A percentile compares a stretch with the other conserved stretches of the same genome.
These are phyloP conservation scores for Gossypium schwendimanii DNA, from an alignment of 441 rosid species.

Conservation along the genomic window DNA sequence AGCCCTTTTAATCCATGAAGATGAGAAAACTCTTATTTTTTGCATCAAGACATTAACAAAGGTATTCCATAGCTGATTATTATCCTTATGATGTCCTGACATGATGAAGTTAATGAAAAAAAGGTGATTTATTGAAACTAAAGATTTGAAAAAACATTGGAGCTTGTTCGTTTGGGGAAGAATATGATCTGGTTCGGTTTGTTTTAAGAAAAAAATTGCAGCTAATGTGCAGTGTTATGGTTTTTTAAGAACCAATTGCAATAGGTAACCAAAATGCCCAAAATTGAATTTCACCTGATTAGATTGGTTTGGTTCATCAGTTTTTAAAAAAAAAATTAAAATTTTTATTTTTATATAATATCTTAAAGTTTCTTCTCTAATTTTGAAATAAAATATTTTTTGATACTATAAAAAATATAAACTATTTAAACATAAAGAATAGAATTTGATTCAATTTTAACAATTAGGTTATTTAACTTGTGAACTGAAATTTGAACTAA, in stretches of 20 bases:
- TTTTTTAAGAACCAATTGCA: too few species aligned
- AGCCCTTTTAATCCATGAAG: slow-evolving; percentile 30
- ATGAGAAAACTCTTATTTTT: slow-evolving; percentile 32
- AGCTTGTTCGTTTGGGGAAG: too few species aligned
- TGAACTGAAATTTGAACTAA: background rate
- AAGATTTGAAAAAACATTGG: background rate
- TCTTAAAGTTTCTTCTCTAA: background rate
- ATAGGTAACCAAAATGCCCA: background rate
- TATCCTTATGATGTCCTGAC: background rate
- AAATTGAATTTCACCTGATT: too few species aligned
- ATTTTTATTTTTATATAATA: too few species aligned
- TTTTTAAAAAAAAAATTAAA: too few species aligned
- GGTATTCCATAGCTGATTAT: slow-evolving; percentile 5
- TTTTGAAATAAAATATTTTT: too few species aligned
- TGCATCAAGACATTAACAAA: slow-evolving; percentile 25
- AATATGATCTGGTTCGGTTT: too few species aligned
- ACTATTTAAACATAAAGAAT: background rate
- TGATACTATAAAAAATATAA: too few species aligned
- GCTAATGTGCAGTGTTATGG: too few species aligned
- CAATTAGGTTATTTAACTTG: background rate
- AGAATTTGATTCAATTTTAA: background rate
- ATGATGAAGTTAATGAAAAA: background rate
- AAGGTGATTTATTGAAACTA: background rate
- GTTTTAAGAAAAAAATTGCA: too few species aligned
- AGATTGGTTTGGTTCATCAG: background rate